Conservation (phyloP, 257 asterid species). For the Lycium barbarum region DNA sequence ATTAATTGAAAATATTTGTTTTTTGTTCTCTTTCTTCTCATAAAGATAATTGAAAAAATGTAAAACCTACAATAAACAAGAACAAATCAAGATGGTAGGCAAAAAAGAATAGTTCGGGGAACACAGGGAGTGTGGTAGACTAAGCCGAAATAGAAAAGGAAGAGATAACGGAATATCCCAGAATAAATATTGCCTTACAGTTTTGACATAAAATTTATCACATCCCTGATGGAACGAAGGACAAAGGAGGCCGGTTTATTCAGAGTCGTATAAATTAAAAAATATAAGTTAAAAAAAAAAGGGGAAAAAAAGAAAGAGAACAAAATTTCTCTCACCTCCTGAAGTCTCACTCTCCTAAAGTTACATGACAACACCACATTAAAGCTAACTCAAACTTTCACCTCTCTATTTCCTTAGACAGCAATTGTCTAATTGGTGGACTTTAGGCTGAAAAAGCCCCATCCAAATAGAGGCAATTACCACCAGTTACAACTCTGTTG, state of each 20-base stretch:
- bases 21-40: background rate
- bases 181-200: background rate
- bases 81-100: background rate
- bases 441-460: background rate
- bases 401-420: background rate
- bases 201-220: constrained; percentile 2
- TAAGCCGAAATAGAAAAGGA: background rate
- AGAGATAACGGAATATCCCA: background rate
- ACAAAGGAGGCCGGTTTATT: background rate
- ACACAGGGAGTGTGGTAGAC: background rate
- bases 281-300: background rate
- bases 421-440: constrained; percentile 1
- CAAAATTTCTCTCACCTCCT: background rate
- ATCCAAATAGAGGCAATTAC: background rate
- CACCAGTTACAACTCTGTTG: background rate
- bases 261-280: constrained; percentile 7
- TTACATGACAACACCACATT: constrained; percentile 22
- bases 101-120: background rate
- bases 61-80: too few species aligned
- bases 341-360: background rate
- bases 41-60: background rate
- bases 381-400: background rate
- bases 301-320: background rate
- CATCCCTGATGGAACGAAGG: background rate
- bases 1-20: background rate